Percentiles rank a stretch among this genome's conserved stretches.
Conservation (phyloP, 1,139 yeast genomes). For the Yamadazyma conglobata region DNA sequence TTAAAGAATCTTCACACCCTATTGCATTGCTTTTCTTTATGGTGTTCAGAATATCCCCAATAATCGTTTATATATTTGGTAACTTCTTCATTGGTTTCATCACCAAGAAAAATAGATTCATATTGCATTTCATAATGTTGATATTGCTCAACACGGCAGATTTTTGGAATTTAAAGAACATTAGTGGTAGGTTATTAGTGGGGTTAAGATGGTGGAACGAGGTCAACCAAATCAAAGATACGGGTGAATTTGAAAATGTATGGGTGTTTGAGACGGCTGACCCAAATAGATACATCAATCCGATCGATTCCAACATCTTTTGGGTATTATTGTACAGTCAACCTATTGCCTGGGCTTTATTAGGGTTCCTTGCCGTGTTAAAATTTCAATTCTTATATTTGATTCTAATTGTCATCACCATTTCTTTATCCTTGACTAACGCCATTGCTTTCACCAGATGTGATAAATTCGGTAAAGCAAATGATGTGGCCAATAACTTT, state of each 20-base stretch:
- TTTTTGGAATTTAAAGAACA: constrained; percentile 91
- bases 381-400: constrained; percentile 77
- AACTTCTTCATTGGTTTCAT: constrained; percentile 49
- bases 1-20: constrained; percentile 76
- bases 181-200: constrained; percentile 82
- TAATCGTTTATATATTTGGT: constrained; percentile 68
- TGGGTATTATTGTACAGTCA: constrained; percentile 77
- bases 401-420: constrained; percentile 60
- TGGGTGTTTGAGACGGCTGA: constrained; percentile 92
- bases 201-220: constrained; percentile 97
- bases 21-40: constrained; percentile 66
- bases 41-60: constrained; percentile 60
- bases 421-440: constrained; percentile 72
- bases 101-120: constrained; percentile 51
- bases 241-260: constrained; percentile 60
- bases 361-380: constrained; percentile 73
- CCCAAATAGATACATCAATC: constrained; percentile 78
- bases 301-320: constrained; percentile 84
- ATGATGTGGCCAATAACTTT: constrained; percentile 44
- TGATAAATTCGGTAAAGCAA: constrained; percentile 85
- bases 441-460: constrained; percentile 88
- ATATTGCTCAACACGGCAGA: constrained; percentile 79
- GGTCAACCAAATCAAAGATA: constrained; percentile 40
- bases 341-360: constrained; percentile 70
- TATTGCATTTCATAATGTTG: constrained; percentile 73